Base-by-base conservation (phyloP, 257 asterid genomes). In the Plectranthus barbatus region DNA sequence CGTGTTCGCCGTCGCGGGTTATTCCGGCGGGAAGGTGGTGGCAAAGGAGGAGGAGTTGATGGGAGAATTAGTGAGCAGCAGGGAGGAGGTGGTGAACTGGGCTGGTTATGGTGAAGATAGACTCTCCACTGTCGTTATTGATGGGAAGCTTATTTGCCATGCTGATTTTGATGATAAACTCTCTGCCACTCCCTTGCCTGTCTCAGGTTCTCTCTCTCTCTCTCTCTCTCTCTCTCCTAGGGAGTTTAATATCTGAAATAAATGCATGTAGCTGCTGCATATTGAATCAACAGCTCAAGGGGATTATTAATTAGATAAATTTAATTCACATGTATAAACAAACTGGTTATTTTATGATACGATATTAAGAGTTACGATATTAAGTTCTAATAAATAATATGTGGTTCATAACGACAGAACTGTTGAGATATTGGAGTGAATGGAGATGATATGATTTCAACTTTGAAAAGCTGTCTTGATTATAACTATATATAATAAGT, bases 141-240 rank as follows among this genome's bases (percentile, higher is more conserved):
- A 36, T 20, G 97, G 95, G 42, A 84, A 77, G 50, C 76, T 85
- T 69, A 71, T 83, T 24, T 87, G 92, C 70, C 83, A 70, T 64
- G 44, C 70, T 56, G 64, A 47, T 14, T 61, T 46, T n/a, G 46
- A 47, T 9, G 23, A 56, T 47, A 48, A 49, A 56, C n/a, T 40
- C 18, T 76, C 64, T 9, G 33, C 26, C 51, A 74, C 41, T 62
- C 71, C 85, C 10, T 3, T 50, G 58, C 91, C 84, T 1, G 52
- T 85, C 49, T 66, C 84, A 77, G 91, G 92, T 82, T 44, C 70
- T 20, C 46, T 36, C n/a, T 44, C 56, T 46, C 50, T 19, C 41
- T 42, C 45, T 56, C 48, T 56, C 24, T 17, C 62, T 11, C 45
- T 18, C 33, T 4, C 26, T 33, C 45, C 45, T 40, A 11, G 45